These are phyloP conservation scores for Metroxylon sagu DNA, from an alignment of 176 grass and related monocot genomes.

Conservation along the genomic window DNA sequence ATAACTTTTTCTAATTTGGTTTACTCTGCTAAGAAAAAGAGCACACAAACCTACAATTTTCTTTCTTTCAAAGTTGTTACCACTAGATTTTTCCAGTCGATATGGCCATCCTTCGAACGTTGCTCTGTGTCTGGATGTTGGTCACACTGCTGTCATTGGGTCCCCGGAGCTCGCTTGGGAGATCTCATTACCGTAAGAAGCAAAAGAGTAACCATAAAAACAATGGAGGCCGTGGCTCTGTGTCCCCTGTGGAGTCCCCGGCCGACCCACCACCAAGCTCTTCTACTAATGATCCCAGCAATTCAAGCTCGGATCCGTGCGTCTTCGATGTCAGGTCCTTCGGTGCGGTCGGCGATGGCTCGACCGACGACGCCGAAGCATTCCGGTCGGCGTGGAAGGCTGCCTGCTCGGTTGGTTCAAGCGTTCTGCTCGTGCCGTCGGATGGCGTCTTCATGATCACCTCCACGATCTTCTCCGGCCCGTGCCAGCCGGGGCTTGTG, in stretches of 20 bases:
- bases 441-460: conserved; percentile 73
- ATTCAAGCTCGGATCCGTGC: conserved; percentile 36
- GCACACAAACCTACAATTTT: no score
- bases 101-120: conserved; percentile 14
- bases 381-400: conserved; percentile 62
- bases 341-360: conserved; percentile 55
- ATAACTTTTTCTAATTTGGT: no score
- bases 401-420: conserved; percentile 48
- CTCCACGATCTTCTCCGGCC: conserved; percentile 68
- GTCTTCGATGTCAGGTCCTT: conserved; percentile 66
- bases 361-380: conserved; percentile 55
- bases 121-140: conserved; percentile 12
- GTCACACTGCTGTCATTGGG: conserved; percentile 14
- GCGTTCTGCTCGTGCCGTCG: conserved; percentile 50
- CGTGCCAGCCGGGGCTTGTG: conserved; percentile 62
- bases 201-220: conserved; percentile 12
- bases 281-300: conserved; percentile 10
- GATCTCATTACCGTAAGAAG: conserved; percentile 65
- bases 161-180: conserved; percentile 26
- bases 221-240: conserved; percentile 6
- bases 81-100: not conserved
- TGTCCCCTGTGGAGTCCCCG: conserved; percentile 10
- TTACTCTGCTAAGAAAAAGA: no score
- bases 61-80: no score
- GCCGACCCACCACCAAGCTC: not conserved